These are phyloP conservation scores for Thielaviopsis ethacetica DNA, from an alignment of 2,329 filamentous ascomycete species.

Conservation along the genomic window DNA sequence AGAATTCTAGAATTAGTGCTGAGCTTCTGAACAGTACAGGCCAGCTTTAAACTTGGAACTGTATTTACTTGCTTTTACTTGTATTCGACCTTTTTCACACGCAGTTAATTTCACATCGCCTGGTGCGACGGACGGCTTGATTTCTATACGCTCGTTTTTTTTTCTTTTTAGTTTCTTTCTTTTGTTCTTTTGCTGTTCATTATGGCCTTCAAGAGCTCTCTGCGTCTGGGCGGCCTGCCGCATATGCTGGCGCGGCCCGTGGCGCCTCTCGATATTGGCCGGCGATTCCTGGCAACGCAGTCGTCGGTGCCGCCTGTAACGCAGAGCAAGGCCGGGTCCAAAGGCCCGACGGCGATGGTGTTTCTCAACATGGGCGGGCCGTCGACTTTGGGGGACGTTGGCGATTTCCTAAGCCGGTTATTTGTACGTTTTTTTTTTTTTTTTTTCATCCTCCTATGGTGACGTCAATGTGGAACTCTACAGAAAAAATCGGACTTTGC, in stretches of 20 bases:
- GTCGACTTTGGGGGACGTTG: slow-evolving; percentile 73
- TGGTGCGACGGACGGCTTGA: background rate
- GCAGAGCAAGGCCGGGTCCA: slow-evolving; percentile 50
- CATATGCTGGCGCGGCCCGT: slow-evolving; percentile 18
- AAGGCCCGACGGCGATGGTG: slow-evolving; percentile 91
- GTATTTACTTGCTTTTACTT: no score
- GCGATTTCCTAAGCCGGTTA: slow-evolving; percentile 73
- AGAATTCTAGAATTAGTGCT: no score
- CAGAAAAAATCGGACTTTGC: background rate
- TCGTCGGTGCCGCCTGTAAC: slow-evolving; percentile 53
- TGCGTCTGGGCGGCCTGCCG: slow-evolving; percentile 12
- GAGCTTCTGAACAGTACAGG: no score
- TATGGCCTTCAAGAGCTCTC: slow-evolving; percentile 20
- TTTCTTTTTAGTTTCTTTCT: slow-evolving; percentile 7
- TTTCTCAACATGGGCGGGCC: slow-evolving; percentile 99
- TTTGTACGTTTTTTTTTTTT: slow-evolving; percentile 48
- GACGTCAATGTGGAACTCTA: slow-evolving; percentile 10
- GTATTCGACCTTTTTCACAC: no score
- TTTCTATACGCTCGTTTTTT: background rate
- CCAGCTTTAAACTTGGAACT: no score
- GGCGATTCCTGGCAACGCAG: slow-evolving; percentile 22
- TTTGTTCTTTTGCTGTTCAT: slow-evolving; percentile 2
- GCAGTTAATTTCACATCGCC: no score
- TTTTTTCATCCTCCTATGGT: background rate
- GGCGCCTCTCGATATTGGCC: slow-evolving; percentile 13